Conservation (phyloP, 805 yeast genomes). For the Lachancea thermotolerans region DNA sequence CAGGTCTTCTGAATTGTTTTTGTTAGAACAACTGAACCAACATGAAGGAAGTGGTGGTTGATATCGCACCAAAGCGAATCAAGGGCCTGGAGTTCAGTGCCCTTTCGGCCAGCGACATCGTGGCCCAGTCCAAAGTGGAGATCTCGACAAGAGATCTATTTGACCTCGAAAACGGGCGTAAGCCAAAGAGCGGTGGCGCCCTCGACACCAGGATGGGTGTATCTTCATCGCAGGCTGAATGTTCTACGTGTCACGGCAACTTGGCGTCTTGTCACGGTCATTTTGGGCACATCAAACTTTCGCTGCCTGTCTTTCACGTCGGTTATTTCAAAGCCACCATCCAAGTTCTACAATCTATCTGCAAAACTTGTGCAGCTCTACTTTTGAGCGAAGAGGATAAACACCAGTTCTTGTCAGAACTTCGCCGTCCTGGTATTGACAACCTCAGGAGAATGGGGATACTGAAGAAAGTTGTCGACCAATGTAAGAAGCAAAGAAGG, state of each 20-base stretch:
- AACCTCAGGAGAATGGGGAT: slow-evolving; percentile 88
- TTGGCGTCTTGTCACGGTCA: slow-evolving; percentile 97
- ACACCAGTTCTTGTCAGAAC: slow-evolving; percentile 63
- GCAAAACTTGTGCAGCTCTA: slow-evolving; percentile 81
- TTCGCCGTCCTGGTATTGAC: slow-evolving; percentile 82
- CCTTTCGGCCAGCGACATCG: slow-evolving; percentile 82
- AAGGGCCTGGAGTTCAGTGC: slow-evolving; percentile 90
- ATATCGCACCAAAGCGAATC: slow-evolving; percentile 84
- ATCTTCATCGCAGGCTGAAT: slow-evolving; percentile 76
- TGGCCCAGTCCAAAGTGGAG: slow-evolving; percentile 92
- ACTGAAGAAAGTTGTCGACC: slow-evolving; percentile 75
- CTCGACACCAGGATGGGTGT: slow-evolving; percentile 92
- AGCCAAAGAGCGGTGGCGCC: slow-evolving; percentile 81
- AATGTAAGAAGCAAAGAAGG: slow-evolving; percentile 90
- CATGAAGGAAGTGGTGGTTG: slow-evolving; percentile 44
- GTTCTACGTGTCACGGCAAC: slow-evolving; percentile 87
- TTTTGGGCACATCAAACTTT: slow-evolving; percentile 89
- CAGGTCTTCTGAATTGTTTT: neutral
- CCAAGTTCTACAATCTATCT: slow-evolving; percentile 79
- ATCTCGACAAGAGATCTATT: slow-evolving; percentile 85
- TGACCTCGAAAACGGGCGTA: slow-evolving; percentile 82
- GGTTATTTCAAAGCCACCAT: slow-evolving; percentile 93
- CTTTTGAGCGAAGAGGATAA: slow-evolving; percentile 68
- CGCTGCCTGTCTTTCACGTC: slow-evolving; percentile 94
- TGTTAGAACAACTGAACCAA: neutral